Percentiles rank a stretch among this genome's conserved stretches.
Conservation (phyloP, 148 eudicot species). For the Persicaria maculosa region DNA sequence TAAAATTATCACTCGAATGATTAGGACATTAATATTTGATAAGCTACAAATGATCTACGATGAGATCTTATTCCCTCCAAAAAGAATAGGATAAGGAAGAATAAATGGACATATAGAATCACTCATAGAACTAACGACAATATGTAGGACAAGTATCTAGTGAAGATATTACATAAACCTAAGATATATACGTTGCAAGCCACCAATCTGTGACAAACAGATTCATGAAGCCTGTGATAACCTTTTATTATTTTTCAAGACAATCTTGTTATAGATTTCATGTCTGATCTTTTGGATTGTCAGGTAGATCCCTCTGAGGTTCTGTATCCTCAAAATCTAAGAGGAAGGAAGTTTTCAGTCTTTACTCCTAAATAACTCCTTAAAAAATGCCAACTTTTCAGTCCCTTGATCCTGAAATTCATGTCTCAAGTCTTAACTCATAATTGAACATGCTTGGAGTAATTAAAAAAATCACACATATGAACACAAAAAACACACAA, state of each 20-base stretch:
- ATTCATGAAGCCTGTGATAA: background rate
- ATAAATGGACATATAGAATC: background rate
- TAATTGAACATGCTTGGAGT: constrained; percentile 19
- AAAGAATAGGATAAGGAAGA: background rate
- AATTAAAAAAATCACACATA: constrained; percentile 12
- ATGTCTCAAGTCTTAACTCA: background rate
- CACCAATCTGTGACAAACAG: background rate
- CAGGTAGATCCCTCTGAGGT: constrained; percentile 16
- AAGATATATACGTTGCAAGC: background rate
- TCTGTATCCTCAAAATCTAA: constrained; percentile 29
- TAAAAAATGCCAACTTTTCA: constrained; percentile 20
- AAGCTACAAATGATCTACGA: background rate
- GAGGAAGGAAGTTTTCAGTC: constrained; percentile 5
- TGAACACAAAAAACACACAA: constrained; percentile 11
- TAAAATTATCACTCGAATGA: background rate
- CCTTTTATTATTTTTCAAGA: too few relatives aligned
- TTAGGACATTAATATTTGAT: background rate
- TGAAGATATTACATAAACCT: background rate
- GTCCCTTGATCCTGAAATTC: constrained; percentile 11
- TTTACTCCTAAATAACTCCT: constrained; percentile 19
- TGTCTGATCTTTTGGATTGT: background rate
- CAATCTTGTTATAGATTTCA: background rate
- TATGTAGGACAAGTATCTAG: background rate
- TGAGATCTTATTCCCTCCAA: background rate
- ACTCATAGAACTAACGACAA: background rate